Conservation (phyloP, 2,329 filamentous ascomycete genomes). For the Hymenoscyphus fructigenus region DNA sequence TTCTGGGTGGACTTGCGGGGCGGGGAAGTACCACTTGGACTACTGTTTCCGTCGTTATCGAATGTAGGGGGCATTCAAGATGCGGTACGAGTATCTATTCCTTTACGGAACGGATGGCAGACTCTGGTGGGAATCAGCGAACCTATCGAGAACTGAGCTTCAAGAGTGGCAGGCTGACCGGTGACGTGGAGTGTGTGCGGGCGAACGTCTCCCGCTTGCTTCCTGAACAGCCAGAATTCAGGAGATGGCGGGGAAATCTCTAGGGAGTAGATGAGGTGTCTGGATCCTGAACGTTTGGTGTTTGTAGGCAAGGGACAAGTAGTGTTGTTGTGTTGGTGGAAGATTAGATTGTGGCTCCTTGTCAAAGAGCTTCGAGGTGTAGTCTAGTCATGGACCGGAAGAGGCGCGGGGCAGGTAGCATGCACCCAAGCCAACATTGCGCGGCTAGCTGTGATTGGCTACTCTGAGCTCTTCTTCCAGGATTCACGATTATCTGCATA, state of each 20-base stretch:
- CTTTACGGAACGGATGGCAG: conserved; percentile 8
- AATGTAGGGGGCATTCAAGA: conserved; percentile 40
- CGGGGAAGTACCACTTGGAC: conserved; percentile 23
- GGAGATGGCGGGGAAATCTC: conserved; percentile 27
- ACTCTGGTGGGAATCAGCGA: background rate
- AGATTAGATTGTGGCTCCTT: conserved; percentile 7
- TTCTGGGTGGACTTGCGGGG: conserved; percentile 30
- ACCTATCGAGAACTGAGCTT: background rate
- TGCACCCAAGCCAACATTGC: background rate
- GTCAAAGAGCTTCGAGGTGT: conserved; percentile 7
- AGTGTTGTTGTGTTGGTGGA: conserved; percentile 8
- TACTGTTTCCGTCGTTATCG: conserved; percentile 34
- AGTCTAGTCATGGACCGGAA: background rate
- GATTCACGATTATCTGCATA: background rate
- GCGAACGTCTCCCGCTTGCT: conserved; percentile 21
- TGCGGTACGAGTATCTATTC: conserved; percentile 12
- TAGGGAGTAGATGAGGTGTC: conserved; percentile 1
- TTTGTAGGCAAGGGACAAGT: background rate
- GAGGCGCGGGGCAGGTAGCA: background rate
- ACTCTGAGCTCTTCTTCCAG: background rate
- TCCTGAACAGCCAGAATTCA: conserved; percentile 30
- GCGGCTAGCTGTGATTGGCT: background rate
- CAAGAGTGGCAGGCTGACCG: conserved; percentile 9
- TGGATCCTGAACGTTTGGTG: background rate
- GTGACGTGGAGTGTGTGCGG: conserved; percentile 7